Evolutionary conservation across 495 filamentous ascomycete genomes (phyloP).

Genomic region (Penicillium verhagenii): DNA sequence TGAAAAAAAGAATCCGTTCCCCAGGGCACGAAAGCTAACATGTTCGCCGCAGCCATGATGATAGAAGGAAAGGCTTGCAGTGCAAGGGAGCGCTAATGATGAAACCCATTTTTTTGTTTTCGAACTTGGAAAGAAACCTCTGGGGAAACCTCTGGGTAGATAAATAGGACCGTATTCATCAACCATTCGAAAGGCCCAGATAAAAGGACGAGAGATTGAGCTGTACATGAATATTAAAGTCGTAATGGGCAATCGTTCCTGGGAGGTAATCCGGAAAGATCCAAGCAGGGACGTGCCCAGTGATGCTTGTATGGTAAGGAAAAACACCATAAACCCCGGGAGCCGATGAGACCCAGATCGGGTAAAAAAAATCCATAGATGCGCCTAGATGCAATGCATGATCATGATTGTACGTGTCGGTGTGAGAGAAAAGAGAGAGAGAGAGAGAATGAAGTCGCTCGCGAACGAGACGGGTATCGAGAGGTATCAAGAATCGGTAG

Average conservation of each 20-base stretch:
- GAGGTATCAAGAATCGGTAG: neutral
- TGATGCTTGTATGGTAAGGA: conserved; percentile 19
- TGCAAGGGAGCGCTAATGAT: conserved; percentile 7
- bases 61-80: conserved; percentile 5
- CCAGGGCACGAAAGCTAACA: conserved; percentile 13
- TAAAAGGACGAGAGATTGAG: conserved; percentile 26
- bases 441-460: neutral
- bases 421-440: neutral
- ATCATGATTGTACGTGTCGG: conserved; percentile 46
- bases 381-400: conserved; percentile 50
- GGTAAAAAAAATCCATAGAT: conserved; percentile 33
- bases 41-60: conserved; percentile 13
- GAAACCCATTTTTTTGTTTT: conserved; percentile 16
- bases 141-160: conserved; percentile 5
- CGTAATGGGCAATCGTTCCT: conserved; percentile 17
- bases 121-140: conserved; percentile 2
- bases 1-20: conserved; percentile 15
- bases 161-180: conserved; percentile 11
- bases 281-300: conserved; percentile 18
- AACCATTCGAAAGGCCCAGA: conserved; percentile 14
- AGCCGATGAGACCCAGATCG: conserved; percentile 23
- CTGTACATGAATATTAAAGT: conserved; percentile 47
- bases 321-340: conserved; percentile 15
- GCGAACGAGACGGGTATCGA: conserved; percentile 1
- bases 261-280: conserved; percentile 14